Percentiles rank a stretch among this genome's conserved stretches.
Conservation (phyloP, 2,329 filamentous ascomycete species). For the Fusarium pininemorale region DNA sequence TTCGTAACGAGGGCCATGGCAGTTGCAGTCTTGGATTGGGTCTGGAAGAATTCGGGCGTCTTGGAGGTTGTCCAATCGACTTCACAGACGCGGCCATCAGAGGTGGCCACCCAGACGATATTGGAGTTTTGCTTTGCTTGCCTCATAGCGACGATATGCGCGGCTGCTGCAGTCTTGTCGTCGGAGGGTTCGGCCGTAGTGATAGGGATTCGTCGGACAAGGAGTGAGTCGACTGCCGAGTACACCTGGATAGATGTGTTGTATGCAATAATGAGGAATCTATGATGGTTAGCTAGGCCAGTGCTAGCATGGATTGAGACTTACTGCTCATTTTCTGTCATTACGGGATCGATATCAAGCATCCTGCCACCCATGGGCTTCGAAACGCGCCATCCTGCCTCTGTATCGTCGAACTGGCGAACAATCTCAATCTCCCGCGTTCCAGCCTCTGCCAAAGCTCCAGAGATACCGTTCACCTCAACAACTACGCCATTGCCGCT, state of each 20-base stretch:
- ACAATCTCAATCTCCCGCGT: constrained; percentile 40
- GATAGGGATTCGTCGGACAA: constrained; percentile 75
- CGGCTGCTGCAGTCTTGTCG: constrained; percentile 36
- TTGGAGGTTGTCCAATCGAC: constrained; percentile 65
- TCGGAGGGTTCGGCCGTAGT: constrained; percentile 42
- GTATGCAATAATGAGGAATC: constrained; percentile 79
- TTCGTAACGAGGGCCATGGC: constrained; percentile 56
- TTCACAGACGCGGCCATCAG: constrained; percentile 64
- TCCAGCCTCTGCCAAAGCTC: constrained; percentile 21
- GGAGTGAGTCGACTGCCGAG: constrained; percentile 80
- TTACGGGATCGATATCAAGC: constrained; percentile 70
- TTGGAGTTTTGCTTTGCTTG: constrained; percentile 53
- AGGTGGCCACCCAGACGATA: constrained; percentile 68
- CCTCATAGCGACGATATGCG: constrained; percentile 54
- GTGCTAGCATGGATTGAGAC: constrained; percentile 33
- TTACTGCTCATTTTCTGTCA: constrained; percentile 69
- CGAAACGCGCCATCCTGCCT: constrained; percentile 66
- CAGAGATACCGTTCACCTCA: constrained; percentile 30
- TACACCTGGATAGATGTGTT: constrained; percentile 82
- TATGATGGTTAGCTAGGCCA: constrained; percentile 46
- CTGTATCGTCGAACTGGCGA: constrained; percentile 44
- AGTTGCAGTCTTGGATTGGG: constrained; percentile 54
- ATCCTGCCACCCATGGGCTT: constrained; percentile 73
- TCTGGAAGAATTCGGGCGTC: constrained; percentile 53
- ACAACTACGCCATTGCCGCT: constrained; percentile 15